Conservation (phyloP, 495 filamentous ascomycete genomes). For the Neurospora sp. region DNA sequence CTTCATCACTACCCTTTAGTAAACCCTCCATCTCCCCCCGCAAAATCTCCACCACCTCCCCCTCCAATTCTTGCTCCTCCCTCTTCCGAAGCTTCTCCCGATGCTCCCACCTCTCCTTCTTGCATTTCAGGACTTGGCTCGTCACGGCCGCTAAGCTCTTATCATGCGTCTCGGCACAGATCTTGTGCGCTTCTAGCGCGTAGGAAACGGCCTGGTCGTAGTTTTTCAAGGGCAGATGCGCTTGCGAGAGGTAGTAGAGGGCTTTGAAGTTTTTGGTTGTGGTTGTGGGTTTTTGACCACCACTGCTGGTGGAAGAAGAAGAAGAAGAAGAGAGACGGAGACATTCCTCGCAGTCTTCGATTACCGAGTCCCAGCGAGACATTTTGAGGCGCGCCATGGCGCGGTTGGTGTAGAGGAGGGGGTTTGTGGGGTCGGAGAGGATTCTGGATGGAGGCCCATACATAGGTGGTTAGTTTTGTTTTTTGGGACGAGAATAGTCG, state of each 20-base stretch:
- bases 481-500: too few relatives aligned
- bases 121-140: conserved; percentile 59
- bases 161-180: conserved; percentile 51
- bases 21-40: conserved; percentile 20
- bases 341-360: conserved; percentile 66
- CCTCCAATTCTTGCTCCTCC: conserved; percentile 43
- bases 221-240: conserved; percentile 62
- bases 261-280: conserved; percentile 52
- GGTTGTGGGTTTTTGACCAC: neutral
- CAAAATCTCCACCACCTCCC: conserved; percentile 38
- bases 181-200: conserved; percentile 61
- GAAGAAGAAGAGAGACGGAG: conserved; percentile 55
- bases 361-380: conserved; percentile 59
- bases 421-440: conserved; percentile 49
- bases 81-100: conserved; percentile 38
- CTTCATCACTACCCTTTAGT: conserved; percentile 6
- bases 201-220: conserved; percentile 64
- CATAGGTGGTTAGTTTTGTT: too few relatives aligned
- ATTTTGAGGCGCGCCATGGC: conserved; percentile 73
- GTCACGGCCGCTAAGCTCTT: conserved; percentile 59
- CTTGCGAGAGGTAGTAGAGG: conserved; percentile 73
- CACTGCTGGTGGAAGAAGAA: conserved; percentile 23
- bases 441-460: conserved; percentile 26
- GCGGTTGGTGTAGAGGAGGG: conserved; percentile 73
- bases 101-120: conserved; percentile 63